Evolutionary conservation across 768 basidiomycete species (phyloP), one percentile per base, ranked within the genome.

Genomic region (Tylopilus rubrobrunneus): DNA sequence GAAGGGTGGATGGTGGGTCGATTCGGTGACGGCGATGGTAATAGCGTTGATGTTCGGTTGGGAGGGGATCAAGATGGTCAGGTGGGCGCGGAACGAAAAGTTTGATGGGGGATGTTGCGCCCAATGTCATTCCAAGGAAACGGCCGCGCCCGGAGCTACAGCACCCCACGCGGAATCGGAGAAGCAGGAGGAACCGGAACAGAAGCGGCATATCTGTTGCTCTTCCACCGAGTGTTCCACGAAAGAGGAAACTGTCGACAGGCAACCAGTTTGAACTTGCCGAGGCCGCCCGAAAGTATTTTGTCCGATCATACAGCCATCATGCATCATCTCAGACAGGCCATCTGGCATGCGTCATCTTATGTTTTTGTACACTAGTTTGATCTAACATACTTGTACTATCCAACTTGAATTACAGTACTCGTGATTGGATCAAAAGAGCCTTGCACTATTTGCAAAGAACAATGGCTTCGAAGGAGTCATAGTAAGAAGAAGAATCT

Each of bases 1-100:
- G 77, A 53, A 61, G 7, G 71, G 74, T n/a, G 78, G 76, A 0
- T 78, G 77, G 78, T 78, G 78, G 77, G 62, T 77, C 12, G 78
- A 78, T 51, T 61, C 73, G 19, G 71, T 70, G n/a, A 78, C 77
- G 11, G 67, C 76, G 1, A 67, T 78, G 25, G 49, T 71, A 11
- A 65, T 78, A 31, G 71, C 69, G 3, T 4, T 76, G 8, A 57
- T 78, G 44, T 78, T 78, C 50, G 74, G 70, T 10, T 74, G 76
- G 73, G 77, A 78, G 45, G 77, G 76, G 1, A 15, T 63, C 39
- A 76, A 77, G 56, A 74, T 77, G 75, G 49, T 74, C 12, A 60
- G 65, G 45, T 76, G 76, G 76, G 74, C 67, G 12, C 60, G 62
- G 25, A 57, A 64, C 50, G 52, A 67, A 10, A 47, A 64, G 11